Evolutionary conservation across 768 basidiomycete species (phyloP).

Genomic region (Asterophora parasitica): DNA sequence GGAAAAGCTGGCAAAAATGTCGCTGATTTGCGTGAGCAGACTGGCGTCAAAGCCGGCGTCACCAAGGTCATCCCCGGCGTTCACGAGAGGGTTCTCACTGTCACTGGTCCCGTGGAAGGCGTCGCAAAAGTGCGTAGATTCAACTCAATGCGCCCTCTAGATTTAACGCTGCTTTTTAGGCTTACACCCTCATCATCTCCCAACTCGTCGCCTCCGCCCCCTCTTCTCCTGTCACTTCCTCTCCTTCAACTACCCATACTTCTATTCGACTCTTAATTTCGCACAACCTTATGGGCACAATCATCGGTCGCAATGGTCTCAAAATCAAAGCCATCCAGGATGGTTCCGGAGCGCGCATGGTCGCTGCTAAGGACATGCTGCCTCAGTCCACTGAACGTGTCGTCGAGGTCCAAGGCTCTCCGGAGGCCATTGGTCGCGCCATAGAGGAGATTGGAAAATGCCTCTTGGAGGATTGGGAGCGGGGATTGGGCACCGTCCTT

Average conservation of each 20-base stretch:
- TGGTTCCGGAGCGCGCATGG: conserved; percentile 93
- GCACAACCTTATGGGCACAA: conserved; percentile 98
- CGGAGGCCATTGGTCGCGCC: conserved; percentile 89
- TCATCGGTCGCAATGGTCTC: conserved; percentile 92
- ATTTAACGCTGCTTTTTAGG: conserved; percentile 41
- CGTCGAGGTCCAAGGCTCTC: conserved; percentile 93
- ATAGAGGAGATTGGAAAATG: conserved; percentile 96
- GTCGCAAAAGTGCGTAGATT: conserved; percentile 72
- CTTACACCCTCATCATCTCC: conserved; percentile 90
- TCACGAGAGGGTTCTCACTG: conserved; percentile 94
- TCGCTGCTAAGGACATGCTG: conserved; percentile 98
- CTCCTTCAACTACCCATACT: conserved; percentile 74
- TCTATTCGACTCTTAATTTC: conserved; percentile 97
- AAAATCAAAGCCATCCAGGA: conserved; percentile 99
- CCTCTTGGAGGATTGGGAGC: conserved; percentile 94
- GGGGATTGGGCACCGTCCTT: conserved; percentile 88
- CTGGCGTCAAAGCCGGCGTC: conserved; percentile 97
- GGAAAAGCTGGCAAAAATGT: conserved; percentile 97
- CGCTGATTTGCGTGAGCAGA: conserved; percentile 91
- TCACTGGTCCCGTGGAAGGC: conserved; percentile 87
- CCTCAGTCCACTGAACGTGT: conserved; percentile 99
- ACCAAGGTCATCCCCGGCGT: conserved; percentile 98
- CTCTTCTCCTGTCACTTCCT: conserved; percentile 60
- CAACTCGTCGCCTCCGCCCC: conserved; percentile 84
- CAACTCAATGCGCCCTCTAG: conserved; percentile 4